Evolutionary conservation across 2,329 filamentous ascomycete species (phyloP).

Genomic region (Aspergillus calidoustus): DNA sequence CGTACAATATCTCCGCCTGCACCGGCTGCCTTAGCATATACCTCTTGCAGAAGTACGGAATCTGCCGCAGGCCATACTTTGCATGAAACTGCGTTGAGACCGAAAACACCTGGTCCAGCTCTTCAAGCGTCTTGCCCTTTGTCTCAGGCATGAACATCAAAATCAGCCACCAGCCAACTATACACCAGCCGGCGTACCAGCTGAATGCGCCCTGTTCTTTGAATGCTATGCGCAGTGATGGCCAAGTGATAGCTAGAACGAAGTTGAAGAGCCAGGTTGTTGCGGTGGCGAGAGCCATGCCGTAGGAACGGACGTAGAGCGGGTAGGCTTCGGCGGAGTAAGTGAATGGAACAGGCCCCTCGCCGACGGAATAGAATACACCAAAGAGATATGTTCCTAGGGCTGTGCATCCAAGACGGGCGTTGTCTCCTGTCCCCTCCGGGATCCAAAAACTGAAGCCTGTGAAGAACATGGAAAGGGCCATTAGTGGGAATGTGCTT

Average conservation of each 20-base stretch:
- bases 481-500: constrained; percentile 69
- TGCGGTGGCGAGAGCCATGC: constrained; percentile 68
- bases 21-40: constrained; percentile 48
- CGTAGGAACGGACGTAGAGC: constrained; percentile 64
- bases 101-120: constrained; percentile 59
- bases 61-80: constrained; percentile 43
- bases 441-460: constrained; percentile 60
- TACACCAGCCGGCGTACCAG: constrained; percentile 52
- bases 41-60: constrained; percentile 41
- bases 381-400: constrained; percentile 52
- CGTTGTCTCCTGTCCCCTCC: constrained; percentile 33
- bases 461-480: constrained; percentile 55
- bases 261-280: constrained; percentile 65
- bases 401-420: constrained; percentile 48
- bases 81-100: constrained; percentile 54
- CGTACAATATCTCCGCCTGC: constrained; percentile 40
- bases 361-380: constrained; percentile 58
- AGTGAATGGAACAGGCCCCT: constrained; percentile 68
- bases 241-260: constrained; percentile 59
- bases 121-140: constrained; percentile 49
- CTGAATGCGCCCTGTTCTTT: constrained; percentile 58
- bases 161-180: constrained; percentile 52
- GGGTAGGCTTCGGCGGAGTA: constrained; percentile 71
- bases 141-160: constrained; percentile 49
- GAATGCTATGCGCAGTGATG: constrained; percentile 53